Percentiles rank a stretch among this genome's conserved stretches.
Evolutionary conservation across 768 basidiomycete genomes (phyloP).

Genomic region (Boletus patriciae): DNA sequence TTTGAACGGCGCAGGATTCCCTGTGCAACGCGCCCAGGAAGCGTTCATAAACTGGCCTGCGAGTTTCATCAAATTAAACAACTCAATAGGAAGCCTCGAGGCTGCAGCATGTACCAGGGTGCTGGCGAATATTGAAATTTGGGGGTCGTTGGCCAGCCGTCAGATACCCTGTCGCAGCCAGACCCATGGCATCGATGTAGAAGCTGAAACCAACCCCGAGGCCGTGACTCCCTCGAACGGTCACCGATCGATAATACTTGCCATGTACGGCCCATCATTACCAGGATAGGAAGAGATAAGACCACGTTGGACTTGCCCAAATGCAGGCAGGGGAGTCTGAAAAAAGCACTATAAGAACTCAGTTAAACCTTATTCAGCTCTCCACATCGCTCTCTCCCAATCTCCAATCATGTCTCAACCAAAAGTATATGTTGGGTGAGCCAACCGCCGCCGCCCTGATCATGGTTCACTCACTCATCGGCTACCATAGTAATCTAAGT

Average conservation of each 20-base stretch:
- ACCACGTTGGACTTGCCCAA: slow-evolving; percentile 23
- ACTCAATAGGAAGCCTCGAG: slow-evolving; percentile 8
- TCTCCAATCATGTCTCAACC: slow-evolving; percentile 27
- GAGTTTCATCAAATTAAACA: background rate
- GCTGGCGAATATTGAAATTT: background rate
- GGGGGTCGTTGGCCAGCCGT: background rate
- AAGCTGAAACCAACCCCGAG: too few species aligned
- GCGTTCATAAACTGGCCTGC: background rate
- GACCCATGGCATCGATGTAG: too few species aligned
- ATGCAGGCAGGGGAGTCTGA: slow-evolving; percentile 36
- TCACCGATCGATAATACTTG: background rate
- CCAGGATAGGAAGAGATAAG: slow-evolving; percentile 17
- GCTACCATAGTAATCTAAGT: slow-evolving; percentile 30
- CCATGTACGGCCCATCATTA: too few species aligned
- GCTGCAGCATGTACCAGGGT: slow-evolving; percentile 1
- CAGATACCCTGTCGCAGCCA: too few species aligned
- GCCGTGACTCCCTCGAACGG: background rate
- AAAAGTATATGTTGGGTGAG: slow-evolving; percentile 37
- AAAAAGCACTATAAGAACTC: slow-evolving; percentile 32
- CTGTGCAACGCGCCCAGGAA: too few species aligned
- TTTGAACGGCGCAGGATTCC: slow-evolving; percentile 1
- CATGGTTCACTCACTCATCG: background rate
- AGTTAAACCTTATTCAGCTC: slow-evolving; percentile 17
- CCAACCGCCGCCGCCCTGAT: background rate
- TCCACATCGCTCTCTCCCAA: slow-evolving; percentile 16